A percentile compares a stretch with the other conserved stretches of the same genome.
Conservation (phyloP, 2,329 filamentous ascomycete species). For the Claviceps africana region DNA sequence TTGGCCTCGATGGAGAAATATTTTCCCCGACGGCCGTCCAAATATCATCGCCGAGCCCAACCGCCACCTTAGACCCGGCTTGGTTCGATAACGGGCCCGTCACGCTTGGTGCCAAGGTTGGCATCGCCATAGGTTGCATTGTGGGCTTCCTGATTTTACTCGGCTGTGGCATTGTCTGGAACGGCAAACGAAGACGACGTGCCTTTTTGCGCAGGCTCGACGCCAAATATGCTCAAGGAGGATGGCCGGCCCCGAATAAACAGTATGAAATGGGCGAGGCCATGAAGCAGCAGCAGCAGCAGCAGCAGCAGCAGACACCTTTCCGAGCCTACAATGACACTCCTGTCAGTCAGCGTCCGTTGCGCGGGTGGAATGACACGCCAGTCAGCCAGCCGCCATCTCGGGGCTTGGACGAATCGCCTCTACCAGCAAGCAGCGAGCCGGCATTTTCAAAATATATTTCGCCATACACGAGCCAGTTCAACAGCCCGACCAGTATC, state of each 20-base stretch:
- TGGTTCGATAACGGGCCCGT: slow-evolving; percentile 31
- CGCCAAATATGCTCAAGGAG: slow-evolving; percentile 21
- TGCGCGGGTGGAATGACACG: slow-evolving; percentile 40
- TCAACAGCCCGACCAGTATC: slow-evolving; percentile 40
- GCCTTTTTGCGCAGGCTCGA: slow-evolving; percentile 35
- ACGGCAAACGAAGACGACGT: slow-evolving; percentile 40
- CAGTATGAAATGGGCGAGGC: slow-evolving; percentile 17
- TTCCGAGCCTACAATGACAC: slow-evolving; percentile 24
- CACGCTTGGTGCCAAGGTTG: slow-evolving; percentile 40
- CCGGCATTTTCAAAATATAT: slow-evolving; percentile 32
- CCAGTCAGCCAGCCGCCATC: slow-evolving; percentile 40
- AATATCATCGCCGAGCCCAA: slow-evolving; percentile 33
- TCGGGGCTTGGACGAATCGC: slow-evolving; percentile 39
- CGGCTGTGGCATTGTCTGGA: slow-evolving; percentile 41
- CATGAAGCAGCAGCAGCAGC: not conserved
- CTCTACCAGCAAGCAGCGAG: slow-evolving; percentile 28
- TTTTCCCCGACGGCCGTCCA: slow-evolving; percentile 36
- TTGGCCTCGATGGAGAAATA: slow-evolving; percentile 37
- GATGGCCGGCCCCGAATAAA: slow-evolving; percentile 26
- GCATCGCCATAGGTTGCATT: slow-evolving; percentile 40
- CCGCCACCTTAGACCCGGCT: slow-evolving; percentile 24
- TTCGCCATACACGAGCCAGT: slow-evolving; percentile 46
- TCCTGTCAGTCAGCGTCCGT: slow-evolving; percentile 38
- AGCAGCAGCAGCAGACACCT: slow-evolving; percentile 11
- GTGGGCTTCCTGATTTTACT: slow-evolving; percentile 30